These are phyloP conservation scores for Blastocystis sp. DNA, from an alignment of 352 stramenopile genomes.

Conservation along the genomic window DNA sequence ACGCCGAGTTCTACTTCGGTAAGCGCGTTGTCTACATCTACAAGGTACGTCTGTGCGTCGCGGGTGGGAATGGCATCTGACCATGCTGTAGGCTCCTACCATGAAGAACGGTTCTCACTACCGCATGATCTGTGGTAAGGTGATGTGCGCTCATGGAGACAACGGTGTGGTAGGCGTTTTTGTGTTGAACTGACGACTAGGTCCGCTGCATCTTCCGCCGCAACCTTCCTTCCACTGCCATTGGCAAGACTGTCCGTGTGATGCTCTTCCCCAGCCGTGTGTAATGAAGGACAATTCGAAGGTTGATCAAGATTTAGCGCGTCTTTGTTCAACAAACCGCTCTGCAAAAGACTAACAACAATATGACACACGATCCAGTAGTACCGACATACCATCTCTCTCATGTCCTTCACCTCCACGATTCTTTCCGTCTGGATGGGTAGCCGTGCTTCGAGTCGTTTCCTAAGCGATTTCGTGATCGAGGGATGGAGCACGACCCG, in stretches of 20 bases:
- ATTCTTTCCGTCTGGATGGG: slow-evolving; percentile 10
- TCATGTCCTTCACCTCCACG: slow-evolving; percentile 9
- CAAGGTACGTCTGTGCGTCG: slow-evolving; percentile 78
- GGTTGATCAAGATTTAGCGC: slow-evolving; percentile 71
- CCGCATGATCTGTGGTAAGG: slow-evolving; percentile 97
- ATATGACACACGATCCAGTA: slow-evolving; percentile 59
- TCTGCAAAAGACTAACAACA: slow-evolving; percentile 29
- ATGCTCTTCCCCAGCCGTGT: slow-evolving; percentile 99
- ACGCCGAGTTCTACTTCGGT: slow-evolving; percentile 97
- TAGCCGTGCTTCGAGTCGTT: slow-evolving; percentile 30
- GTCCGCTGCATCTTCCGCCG: slow-evolving; percentile 89
- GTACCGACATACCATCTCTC: slow-evolving; percentile 24
- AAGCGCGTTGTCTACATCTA: slow-evolving; percentile 99
- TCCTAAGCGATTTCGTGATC: neutral
- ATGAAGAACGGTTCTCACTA: slow-evolving; percentile 84
- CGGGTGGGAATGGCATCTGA: neutral
- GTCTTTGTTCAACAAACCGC: slow-evolving; percentile 61
- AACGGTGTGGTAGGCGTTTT: slow-evolving; percentile 89
- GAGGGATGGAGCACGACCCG: neutral
- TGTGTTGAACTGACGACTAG: neutral
- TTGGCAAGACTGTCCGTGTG: slow-evolving; percentile 91
- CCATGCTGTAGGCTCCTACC: slow-evolving; percentile 75
- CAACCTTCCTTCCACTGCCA: slow-evolving; percentile 91
- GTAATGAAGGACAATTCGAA: slow-evolving; percentile 76
- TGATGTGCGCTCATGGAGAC: slow-evolving; percentile 91